phyloP scores from a whole-genome alignment of 805 yeast species.

The Candida lessepsii region DNA sequence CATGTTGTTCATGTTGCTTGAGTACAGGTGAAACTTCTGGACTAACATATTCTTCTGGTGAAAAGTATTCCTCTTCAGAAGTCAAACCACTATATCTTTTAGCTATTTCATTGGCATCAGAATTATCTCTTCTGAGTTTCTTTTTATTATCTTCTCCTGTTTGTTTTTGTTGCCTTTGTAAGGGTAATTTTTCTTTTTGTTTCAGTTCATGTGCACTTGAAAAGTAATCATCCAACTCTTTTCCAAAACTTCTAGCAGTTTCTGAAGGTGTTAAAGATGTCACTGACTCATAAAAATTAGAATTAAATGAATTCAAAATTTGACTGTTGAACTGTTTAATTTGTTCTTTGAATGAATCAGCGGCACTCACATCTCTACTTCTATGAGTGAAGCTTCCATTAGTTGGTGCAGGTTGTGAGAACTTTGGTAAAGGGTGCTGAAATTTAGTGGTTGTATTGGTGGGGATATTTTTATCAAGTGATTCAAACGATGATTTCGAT shows the following conservation, averaged over 20 bases:
- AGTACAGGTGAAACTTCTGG: conserved; percentile 3
- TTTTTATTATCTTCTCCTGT: neutral
- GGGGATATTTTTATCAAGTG: neutral
- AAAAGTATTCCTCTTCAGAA: conserved; percentile 35
- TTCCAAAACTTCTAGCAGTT: conserved; percentile 27
- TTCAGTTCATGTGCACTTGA: conserved; percentile 5
- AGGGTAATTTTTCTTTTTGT: neutral
- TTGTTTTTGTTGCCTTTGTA: neutral
- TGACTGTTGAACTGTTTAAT: conserved; percentile 14
- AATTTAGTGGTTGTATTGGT: neutral
- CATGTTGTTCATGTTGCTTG: conserved; percentile 5
- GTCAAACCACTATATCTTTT: conserved; percentile 15
- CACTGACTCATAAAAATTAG: conserved; percentile 17
- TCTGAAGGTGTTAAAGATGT: conserved; percentile 29
- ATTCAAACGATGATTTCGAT: conserved; percentile 13
- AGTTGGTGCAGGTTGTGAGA: conserved; percentile 3
- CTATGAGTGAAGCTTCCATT: conserved; percentile 12
- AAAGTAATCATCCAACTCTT: conserved; percentile 21
- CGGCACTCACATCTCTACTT: conserved; percentile 15
- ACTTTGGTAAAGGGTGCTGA: conserved; percentile 7
- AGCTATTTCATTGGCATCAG: conserved; percentile 11
- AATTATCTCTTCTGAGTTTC: conserved; percentile 2
- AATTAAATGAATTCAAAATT: conserved; percentile 7
- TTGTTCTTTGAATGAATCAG: conserved; percentile 15
- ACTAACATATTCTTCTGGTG: conserved; percentile 29